Percentiles rank a stretch among this genome's conserved stretches.
Evolutionary conservation across 495 filamentous ascomycete genomes (phyloP).

Genomic region (Neurospora terricola): DNA sequence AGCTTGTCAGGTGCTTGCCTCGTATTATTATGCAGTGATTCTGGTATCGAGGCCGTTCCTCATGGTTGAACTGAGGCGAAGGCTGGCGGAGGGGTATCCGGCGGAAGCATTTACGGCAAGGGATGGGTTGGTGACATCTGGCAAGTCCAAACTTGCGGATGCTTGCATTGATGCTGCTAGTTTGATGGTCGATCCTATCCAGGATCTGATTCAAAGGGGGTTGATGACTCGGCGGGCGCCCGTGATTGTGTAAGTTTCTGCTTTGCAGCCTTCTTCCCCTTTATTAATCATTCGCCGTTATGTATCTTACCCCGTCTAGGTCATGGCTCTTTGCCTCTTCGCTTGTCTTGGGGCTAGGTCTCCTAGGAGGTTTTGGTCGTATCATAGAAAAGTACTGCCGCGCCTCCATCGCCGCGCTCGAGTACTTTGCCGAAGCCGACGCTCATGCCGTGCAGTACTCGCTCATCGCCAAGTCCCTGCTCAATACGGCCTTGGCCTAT

Average conservation of each 20-base stretch:
- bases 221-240: constrained; percentile 28
- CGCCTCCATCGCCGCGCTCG: constrained; percentile 29
- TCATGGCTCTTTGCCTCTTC: constrained; percentile 40
- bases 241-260: constrained; percentile 29
- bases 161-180: constrained; percentile 39
- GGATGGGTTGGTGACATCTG: constrained; percentile 8
- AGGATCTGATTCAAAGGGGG: constrained; percentile 22
- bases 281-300: background rate
- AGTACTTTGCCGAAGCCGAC: constrained; percentile 31
- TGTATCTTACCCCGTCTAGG: constrained; percentile 6
- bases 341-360: constrained; percentile 34
- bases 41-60: constrained; percentile 36
- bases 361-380: constrained; percentile 34
- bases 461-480: constrained; percentile 35
- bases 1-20: constrained; percentile 32
- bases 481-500: constrained; percentile 27
- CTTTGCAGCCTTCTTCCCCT: background rate
- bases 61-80: constrained; percentile 35
- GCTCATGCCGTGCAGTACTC: constrained; percentile 36
- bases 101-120: background rate
- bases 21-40: constrained; percentile 39
- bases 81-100: constrained; percentile 19
- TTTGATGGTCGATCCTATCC: constrained; percentile 31
- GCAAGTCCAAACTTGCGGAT: constrained; percentile 32
- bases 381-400: constrained; percentile 34